A percentile compares a stretch with the other conserved stretches of the same genome.
phyloP scores from a whole-genome alignment of 1,139 yeast genomes.

The Kodamaea derodonti region DNA sequence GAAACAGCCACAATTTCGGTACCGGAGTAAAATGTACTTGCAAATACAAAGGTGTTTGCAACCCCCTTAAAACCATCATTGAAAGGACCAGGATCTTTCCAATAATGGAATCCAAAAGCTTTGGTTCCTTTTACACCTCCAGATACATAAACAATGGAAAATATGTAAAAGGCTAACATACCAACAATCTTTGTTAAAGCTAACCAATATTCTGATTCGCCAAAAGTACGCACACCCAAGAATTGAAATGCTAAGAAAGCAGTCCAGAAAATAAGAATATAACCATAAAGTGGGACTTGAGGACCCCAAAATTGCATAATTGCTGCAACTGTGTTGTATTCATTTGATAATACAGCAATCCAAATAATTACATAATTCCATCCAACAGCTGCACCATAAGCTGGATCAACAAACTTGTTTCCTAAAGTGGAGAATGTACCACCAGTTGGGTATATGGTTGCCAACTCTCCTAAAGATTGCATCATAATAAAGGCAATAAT shows the following conservation, averaged over 20 bases:
- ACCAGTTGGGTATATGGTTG: constrained; percentile 50
- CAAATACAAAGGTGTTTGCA: constrained; percentile 66
- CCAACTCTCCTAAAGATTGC: constrained; percentile 56
- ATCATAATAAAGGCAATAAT: constrained; percentile 55
- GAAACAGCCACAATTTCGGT: constrained; percentile 56
- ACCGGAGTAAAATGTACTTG: constrained; percentile 59
- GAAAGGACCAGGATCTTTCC: constrained; percentile 51
- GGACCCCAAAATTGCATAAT: constrained; percentile 59
- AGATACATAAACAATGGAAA: constrained; percentile 55
- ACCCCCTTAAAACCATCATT: constrained; percentile 44
- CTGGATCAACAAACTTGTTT: constrained; percentile 50
- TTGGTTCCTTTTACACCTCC: constrained; percentile 60
- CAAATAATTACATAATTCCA: constrained; percentile 62
- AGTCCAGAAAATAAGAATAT: constrained; percentile 52
- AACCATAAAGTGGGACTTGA: constrained; percentile 57
- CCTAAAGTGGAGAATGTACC: constrained; percentile 55
- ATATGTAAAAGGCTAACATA: constrained; percentile 54
- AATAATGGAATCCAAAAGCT: constrained; percentile 51
- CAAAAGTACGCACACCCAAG: constrained; percentile 57
- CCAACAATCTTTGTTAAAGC: constrained; percentile 55
- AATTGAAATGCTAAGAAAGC: constrained; percentile 52
- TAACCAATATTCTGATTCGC: constrained; percentile 66
- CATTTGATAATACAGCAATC: constrained; percentile 59
- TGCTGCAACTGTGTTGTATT: constrained; percentile 52
- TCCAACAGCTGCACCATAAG: constrained; percentile 59